Conservation (phyloP, 1,284 basidiomycete species). For the Pseudomicrostroma phylloplanum region DNA sequence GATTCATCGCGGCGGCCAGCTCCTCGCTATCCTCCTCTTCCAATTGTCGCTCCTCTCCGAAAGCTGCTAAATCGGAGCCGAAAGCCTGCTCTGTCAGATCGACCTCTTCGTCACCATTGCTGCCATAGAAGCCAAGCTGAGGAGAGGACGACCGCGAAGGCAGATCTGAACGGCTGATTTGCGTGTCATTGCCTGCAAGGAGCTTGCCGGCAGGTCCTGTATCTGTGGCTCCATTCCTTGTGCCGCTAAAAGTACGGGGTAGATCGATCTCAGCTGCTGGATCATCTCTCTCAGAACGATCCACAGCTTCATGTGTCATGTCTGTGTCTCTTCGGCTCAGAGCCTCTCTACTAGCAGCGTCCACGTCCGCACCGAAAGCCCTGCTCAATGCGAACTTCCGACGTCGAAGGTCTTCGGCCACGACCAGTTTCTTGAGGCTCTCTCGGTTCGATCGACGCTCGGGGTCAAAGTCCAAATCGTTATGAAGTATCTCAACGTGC, state of each 20-base stretch:
- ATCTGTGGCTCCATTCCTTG: neutral
- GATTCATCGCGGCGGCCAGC: conserved; percentile 36
- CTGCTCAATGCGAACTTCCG: conserved; percentile 24
- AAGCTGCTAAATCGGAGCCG: conserved; percentile 40
- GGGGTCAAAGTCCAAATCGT: conserved; percentile 92
- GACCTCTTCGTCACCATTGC: conserved; percentile 26
- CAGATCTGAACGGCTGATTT: too few relatives aligned
- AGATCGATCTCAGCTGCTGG: neutral
- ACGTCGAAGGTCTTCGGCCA: conserved; percentile 60
- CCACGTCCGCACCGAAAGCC: neutral
- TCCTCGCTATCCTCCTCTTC: conserved; percentile 25
- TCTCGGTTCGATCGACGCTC: conserved; percentile 70
- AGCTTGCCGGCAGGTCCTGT: neutral
- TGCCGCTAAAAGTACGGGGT: neutral
- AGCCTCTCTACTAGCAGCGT: conserved; percentile 2
- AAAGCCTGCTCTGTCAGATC: conserved; percentile 48
- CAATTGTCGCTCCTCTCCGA: conserved; percentile 31
- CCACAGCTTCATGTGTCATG: neutral
- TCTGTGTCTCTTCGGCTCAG: neutral
- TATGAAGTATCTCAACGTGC: conserved; percentile 82
- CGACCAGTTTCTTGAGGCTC: conserved; percentile 71
- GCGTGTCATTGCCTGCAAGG: neutral
- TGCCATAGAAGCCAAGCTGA: neutral
- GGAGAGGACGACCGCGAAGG: neutral
- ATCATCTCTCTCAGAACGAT: neutral